Conservation (phyloP, 2,329 filamentous ascomycete genomes). For the Onygena corvina region DNA sequence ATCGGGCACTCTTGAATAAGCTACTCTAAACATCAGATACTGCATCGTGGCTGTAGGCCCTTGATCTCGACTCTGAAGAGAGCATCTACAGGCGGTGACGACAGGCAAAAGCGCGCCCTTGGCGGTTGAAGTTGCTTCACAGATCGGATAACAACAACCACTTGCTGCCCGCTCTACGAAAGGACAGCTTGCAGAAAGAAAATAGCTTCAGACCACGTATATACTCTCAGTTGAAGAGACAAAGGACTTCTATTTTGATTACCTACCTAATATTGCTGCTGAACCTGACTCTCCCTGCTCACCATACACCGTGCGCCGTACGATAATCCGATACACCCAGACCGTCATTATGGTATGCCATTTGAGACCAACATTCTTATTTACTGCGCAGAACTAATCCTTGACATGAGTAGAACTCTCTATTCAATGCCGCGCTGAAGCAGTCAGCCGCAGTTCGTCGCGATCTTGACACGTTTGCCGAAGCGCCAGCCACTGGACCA, state of each 20-base stretch:
- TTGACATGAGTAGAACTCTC: slow-evolving; percentile 51
- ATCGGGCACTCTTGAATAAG: no score
- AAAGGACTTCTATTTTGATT: background rate
- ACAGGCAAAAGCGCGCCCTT: no score
- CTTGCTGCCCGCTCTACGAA: no score
- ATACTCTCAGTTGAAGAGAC: background rate
- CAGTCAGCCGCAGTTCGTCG: slow-evolving; percentile 68
- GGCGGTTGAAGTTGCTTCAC: no score
- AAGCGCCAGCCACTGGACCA: slow-evolving; percentile 45
- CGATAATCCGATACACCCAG: background rate
- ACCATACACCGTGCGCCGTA: background rate
- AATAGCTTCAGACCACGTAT: slow-evolving; percentile 2
- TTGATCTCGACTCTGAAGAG: no score
- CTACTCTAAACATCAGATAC: no score
- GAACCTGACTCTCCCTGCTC: background rate
- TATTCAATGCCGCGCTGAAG: slow-evolving; percentile 76
- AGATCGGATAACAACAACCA: no score
- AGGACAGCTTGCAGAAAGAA: slow-evolving; percentile 5
- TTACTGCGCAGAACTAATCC: background rate
- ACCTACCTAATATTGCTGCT: background rate
- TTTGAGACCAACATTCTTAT: background rate
- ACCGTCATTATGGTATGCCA: background rate
- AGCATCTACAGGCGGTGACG: no score
- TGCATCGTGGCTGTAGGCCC: no score
- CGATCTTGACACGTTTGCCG: slow-evolving; percentile 60